phyloP scores from a whole-genome alignment of 768 basidiomycete genomes.

The Rhizopogon vulgaris region DNA sequence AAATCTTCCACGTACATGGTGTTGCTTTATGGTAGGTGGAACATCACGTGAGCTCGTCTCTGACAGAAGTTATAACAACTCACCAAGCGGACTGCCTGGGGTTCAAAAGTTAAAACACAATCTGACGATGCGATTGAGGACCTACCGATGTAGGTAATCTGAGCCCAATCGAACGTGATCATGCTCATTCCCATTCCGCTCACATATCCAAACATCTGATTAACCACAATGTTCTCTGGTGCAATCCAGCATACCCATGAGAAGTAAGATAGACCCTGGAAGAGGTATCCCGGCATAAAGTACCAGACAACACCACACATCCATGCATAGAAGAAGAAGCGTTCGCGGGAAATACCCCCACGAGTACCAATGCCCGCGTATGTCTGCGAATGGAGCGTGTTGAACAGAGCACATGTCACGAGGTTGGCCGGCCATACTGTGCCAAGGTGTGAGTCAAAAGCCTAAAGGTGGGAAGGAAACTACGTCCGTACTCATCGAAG shows the following conservation, averaged over 20 bases:
- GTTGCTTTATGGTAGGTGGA: not conserved
- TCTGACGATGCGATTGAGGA: not conserved
- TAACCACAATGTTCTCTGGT: conserved; percentile 62
- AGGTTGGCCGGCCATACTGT: conserved; percentile 73
- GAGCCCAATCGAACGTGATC: conserved; percentile 79
- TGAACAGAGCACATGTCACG: conserved; percentile 65
- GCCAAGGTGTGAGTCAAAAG: not conserved
- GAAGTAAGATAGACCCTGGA: conserved; percentile 58
- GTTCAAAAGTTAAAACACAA: not conserved
- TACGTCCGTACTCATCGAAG: conserved; percentile 45
- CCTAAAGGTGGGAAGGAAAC: not conserved
- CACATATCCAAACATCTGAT: conserved; percentile 67
- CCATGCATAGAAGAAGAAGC: conserved; percentile 44
- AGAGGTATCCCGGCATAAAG: conserved; percentile 69
- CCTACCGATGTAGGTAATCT: conserved; percentile 37
- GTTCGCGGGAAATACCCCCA: conserved; percentile 45
- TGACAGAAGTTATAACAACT: conserved; percentile 12
- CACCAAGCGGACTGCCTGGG: conserved; percentile 50
- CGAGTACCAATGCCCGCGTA: conserved; percentile 37
- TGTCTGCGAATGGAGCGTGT: conserved; percentile 59
- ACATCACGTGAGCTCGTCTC: not conserved
- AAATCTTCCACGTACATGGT: not conserved
- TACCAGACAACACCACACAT: conserved; percentile 35
- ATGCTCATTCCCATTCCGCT: conserved; percentile 60
- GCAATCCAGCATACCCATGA: conserved; percentile 63